Percentiles rank a stretch among this genome's conserved stretches.
These are phyloP conservation scores for Trichoderma brevicompactum DNA, from an alignment of 2,329 filamentous ascomycete species.

Conservation along the genomic window DNA sequence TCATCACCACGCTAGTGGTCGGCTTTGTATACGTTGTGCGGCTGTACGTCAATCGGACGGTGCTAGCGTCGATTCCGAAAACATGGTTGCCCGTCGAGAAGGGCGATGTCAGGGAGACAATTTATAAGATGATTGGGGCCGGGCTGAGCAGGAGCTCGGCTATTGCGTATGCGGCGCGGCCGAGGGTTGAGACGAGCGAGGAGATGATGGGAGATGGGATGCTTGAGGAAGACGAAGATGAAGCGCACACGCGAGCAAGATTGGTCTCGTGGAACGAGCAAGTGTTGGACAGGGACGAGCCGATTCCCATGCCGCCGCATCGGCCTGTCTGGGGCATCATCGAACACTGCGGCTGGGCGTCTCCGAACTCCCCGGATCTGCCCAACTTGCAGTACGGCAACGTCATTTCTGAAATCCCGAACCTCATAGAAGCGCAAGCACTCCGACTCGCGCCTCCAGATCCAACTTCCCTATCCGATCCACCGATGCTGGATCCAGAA, in stretches of 20 bases:
- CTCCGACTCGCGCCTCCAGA: constrained; percentile 76
- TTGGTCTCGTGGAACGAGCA: constrained; percentile 4
- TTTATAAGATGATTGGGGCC: constrained; percentile 75
- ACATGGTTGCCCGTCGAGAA: constrained; percentile 84
- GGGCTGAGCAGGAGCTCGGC: constrained; percentile 76
- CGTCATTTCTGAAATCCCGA: constrained; percentile 82
- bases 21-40: constrained; percentile 78
- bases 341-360: constrained; percentile 86
- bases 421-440: constrained; percentile 90
- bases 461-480: constrained; percentile 45
- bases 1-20: constrained; percentile 71
- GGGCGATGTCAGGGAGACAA: constrained; percentile 75
- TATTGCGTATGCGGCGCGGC: constrained; percentile 70
- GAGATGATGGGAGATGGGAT: constrained; percentile 16
- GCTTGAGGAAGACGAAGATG: constrained; percentile 29
- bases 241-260: constrained; percentile 29
- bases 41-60: constrained; percentile 83
- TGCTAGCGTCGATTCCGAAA: constrained; percentile 83
- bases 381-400: constrained; percentile 81
- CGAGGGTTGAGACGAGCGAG: constrained; percentile 36
- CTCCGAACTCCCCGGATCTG: constrained; percentile 73
- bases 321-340: constrained; percentile 77
- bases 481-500: constrained; percentile 63
- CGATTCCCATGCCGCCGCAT: constrained; percentile 56
- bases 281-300: constrained; percentile 44